phyloP scores from a whole-genome alignment of 805 yeast genomes.

The Nematodospora valgi region DNA sequence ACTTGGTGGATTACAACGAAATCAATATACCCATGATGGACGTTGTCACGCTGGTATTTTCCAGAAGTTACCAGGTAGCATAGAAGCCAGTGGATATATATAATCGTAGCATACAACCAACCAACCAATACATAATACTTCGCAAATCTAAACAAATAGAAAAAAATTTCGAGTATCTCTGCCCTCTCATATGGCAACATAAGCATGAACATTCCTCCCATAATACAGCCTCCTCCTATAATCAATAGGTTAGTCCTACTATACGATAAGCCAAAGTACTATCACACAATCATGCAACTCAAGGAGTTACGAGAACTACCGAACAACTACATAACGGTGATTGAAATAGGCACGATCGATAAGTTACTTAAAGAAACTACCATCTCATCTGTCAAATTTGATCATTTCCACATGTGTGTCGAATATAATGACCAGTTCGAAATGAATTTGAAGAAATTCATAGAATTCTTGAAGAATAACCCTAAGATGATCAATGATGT shows the following conservation, averaged over 20 bases:
- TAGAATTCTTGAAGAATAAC: slow-evolving; percentile 19
- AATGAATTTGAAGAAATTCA: slow-evolving; percentile 17
- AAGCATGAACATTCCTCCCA: no score
- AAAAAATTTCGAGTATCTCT: no score
- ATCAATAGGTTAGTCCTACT: slow-evolving; percentile 14
- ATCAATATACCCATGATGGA: no score
- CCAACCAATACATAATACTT: no score
- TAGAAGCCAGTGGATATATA: no score
- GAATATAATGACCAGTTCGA: slow-evolving; percentile 31
- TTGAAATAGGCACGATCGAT: slow-evolving; percentile 18
- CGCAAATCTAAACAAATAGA: no score
- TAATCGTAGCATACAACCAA: no score
- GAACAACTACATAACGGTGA: slow-evolving; percentile 16
- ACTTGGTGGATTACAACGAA: no score
- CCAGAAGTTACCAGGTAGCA: no score
- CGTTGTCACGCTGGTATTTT: no score
- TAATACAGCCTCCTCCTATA: slow-evolving; percentile 1
- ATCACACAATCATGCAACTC: slow-evolving; percentile 24
- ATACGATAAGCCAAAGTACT: slow-evolving; percentile 26
- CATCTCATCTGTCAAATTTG: slow-evolving; percentile 14
- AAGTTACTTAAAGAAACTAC: slow-evolving; percentile 8
- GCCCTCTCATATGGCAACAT: no score
- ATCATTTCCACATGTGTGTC: slow-evolving; percentile 25
- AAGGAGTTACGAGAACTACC: slow-evolving; percentile 18
- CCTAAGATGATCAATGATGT: slow-evolving; percentile 13